These are phyloP conservation scores for Lenwebbia sp. DNA, from an alignment of 345 rosid species.

Conservation along the genomic window DNA sequence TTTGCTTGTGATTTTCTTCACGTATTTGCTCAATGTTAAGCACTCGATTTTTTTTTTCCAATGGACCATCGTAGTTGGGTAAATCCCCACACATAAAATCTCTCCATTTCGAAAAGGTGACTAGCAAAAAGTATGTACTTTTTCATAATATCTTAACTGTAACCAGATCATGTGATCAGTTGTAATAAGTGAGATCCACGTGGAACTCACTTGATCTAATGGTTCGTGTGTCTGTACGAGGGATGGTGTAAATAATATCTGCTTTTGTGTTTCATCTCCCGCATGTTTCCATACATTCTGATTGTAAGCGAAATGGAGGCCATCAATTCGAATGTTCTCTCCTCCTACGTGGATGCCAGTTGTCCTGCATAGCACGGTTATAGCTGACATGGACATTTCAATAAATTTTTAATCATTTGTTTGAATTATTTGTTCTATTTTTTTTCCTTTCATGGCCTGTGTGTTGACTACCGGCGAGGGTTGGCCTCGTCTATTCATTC, in stretches of 20 bases:
- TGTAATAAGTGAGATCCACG: rapidly evolving
- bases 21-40: background rate
- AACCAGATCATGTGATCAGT: background rate
- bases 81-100: background rate
- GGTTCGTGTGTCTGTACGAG: rapidly evolving
- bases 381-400: no score
- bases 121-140: background rate
- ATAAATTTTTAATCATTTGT: no score
- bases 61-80: background rate
- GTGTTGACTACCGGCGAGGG: no score
- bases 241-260: rapidly evolving
- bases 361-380: rapidly evolving
- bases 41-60: background rate
- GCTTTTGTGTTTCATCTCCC: background rate
- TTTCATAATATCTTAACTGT: background rate
- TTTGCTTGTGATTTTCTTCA: background rate
- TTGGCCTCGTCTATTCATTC: background rate
- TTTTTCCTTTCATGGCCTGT: no score
- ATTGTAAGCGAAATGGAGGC: background rate
- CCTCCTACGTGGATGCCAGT: no score
- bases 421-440: no score
- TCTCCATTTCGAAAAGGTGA: background rate
- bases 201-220: rapidly evolving
- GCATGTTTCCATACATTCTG: background rate
- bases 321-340: no score